A percentile compares a stretch with the other conserved stretches of the same genome.
phyloP scores from a whole-genome alignment of 805 yeast genomes.

The Debaryomyces tyrocola region DNA sequence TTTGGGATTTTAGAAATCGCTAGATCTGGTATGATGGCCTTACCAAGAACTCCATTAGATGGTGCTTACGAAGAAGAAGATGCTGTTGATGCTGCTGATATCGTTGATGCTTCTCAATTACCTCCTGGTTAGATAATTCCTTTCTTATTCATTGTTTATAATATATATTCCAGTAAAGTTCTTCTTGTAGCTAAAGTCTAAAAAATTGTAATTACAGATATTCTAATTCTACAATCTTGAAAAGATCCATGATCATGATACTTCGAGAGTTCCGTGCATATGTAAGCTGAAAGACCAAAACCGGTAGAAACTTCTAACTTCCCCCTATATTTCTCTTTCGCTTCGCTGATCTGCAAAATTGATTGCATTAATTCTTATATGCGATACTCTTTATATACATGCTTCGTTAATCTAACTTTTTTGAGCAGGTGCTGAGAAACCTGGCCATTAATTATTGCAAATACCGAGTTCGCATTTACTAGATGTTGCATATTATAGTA shows the following conservation, averaged over 20 bases:
- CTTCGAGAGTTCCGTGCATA: too few species aligned
- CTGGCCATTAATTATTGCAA: not conserved
- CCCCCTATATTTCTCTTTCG: too few species aligned
- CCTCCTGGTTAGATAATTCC: constrained; percentile 79
- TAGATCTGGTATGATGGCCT: constrained; percentile 98
- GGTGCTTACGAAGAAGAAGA: constrained; percentile 47
- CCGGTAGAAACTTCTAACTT: too few species aligned
- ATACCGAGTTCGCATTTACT: constrained; percentile 8
- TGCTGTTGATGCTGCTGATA: constrained; percentile 56
- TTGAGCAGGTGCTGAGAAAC: too few species aligned
- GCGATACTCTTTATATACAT: too few species aligned
- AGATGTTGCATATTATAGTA: not conserved
- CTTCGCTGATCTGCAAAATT: too few species aligned
- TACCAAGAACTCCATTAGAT: constrained; percentile 91
- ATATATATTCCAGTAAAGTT: too few species aligned
- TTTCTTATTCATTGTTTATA: not conserved
- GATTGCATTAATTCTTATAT: too few species aligned
- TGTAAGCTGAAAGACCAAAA: too few species aligned
- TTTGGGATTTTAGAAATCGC: constrained; percentile 96
- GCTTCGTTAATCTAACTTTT: too few species aligned
- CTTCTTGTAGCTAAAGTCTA: not conserved
- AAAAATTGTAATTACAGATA: not conserved
- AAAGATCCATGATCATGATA: too few species aligned
- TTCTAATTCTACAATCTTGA: not conserved
- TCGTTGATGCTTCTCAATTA: constrained; percentile 83